These are phyloP conservation scores for Trypanosoma rangeli DNA, from an alignment of 208 protist genomes.

Conservation along the genomic window DNA sequence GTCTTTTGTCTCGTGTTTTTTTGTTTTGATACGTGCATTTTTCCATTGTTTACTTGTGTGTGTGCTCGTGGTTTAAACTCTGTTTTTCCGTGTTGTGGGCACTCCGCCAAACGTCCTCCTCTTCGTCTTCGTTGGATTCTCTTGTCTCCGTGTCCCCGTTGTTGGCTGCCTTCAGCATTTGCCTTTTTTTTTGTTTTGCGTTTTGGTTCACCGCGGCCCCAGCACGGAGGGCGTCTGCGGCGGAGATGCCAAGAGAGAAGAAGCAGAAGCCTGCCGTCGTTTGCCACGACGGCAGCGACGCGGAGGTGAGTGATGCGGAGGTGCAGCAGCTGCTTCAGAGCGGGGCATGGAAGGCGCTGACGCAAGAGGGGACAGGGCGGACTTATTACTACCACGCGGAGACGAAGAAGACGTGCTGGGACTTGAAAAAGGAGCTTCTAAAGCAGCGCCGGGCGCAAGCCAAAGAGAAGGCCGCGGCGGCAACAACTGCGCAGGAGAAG, in stretches of 20 bases:
- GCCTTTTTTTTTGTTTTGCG: neutral
- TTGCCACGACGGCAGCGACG: neutral
- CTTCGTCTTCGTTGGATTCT: too few species aligned
- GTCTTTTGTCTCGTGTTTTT: too few species aligned
- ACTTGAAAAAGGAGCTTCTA: conserved; percentile 40
- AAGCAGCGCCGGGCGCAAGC: conserved; percentile 7
- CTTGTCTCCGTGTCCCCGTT: too few species aligned
- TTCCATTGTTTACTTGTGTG: too few species aligned
- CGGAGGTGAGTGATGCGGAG: conserved; percentile 3
- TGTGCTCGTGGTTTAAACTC: too few species aligned
- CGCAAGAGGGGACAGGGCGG: conserved; percentile 30
- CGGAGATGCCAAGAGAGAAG: conserved; percentile 7
- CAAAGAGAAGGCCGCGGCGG: neutral
- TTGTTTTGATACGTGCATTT: too few species aligned
- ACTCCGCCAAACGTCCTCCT: too few species aligned
- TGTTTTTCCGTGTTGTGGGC: too few species aligned
- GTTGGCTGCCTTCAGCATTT: too few species aligned
- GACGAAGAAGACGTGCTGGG: conserved; percentile 45
- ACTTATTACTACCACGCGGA: conserved; percentile 48
- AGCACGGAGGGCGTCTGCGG: neutral
- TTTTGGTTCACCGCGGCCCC: neutral
- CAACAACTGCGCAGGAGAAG: too few species aligned
- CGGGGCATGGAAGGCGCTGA: conserved; percentile 37
- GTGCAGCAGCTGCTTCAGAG: conserved; percentile 24
- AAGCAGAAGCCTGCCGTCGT: neutral